phyloP scores from a whole-genome alignment of 441 rosid genomes.

The Macaranga tanarius region DNA sequence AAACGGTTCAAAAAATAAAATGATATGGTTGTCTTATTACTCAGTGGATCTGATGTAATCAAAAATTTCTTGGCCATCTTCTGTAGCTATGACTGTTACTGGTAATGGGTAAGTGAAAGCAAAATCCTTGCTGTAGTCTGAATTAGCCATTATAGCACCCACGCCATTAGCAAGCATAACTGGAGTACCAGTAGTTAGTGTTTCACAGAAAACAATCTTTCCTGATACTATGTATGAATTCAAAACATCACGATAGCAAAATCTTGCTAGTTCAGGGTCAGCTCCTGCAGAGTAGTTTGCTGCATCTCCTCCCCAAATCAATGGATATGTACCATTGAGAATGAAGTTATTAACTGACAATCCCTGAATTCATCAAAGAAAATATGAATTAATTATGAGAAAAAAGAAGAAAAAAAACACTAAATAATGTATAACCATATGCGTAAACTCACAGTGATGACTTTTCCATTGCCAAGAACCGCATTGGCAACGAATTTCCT shows the following conservation, averaged over 20 bases:
- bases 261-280: slow-evolving; percentile 23
- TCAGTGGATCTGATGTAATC: slow-evolving; percentile 64
- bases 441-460: slow-evolving; percentile 45
- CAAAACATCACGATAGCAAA: slow-evolving; percentile 28
- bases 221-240: slow-evolving; percentile 43
- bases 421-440: background rate
- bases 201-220: slow-evolving; percentile 63
- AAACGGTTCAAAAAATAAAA: too few relatives aligned
- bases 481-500: slow-evolving; percentile 64
- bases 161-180: too few relatives aligned
- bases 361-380: slow-evolving; percentile 28
- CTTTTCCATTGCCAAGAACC: slow-evolving; percentile 56
- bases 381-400: background rate
- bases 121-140: slow-evolving; percentile 21
- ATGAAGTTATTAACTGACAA: slow-evolving; percentile 42
- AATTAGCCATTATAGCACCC: slow-evolving; percentile 28
- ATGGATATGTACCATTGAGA: slow-evolving; percentile 35
- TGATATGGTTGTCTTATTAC: slow-evolving; percentile 28
- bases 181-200: too few relatives aligned
- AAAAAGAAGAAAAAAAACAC: background rate
- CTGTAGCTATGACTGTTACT: slow-evolving; percentile 40
- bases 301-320: slow-evolving; percentile 53
- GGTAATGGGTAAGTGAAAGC: slow-evolving; percentile 48
- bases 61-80: slow-evolving; percentile 46
- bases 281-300: slow-evolving; percentile 41